These are phyloP conservation scores for Pseudogymnoascus sp. DNA, from an alignment of 2,329 filamentous ascomycete species.

Conservation along the genomic window DNA sequence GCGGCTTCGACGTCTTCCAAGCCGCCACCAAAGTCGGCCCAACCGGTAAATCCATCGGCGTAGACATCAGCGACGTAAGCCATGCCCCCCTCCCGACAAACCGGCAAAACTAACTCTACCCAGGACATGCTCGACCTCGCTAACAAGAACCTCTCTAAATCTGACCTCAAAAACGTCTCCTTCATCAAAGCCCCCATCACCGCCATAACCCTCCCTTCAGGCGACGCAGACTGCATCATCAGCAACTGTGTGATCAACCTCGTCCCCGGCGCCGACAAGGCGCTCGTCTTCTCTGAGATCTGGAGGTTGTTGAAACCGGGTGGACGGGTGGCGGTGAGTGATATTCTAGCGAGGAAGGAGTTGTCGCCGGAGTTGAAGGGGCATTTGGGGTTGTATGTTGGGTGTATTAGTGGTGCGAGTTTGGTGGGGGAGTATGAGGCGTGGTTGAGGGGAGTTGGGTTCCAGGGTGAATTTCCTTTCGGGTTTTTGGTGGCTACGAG, in stretches of 20 bases:
- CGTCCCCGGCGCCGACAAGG: slow-evolving; percentile 44
- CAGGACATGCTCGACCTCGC: slow-evolving; percentile 48
- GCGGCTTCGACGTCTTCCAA: slow-evolving; percentile 49
- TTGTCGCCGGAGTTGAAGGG: slow-evolving; percentile 40
- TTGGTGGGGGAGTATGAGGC: slow-evolving; percentile 40
- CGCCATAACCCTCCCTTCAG: slow-evolving; percentile 34
- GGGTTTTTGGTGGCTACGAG: neutral
- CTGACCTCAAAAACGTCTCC: slow-evolving; percentile 34
- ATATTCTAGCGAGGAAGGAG: slow-evolving; percentile 45
- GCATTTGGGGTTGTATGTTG: slow-evolving; percentile 46
- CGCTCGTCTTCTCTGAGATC: slow-evolving; percentile 47
- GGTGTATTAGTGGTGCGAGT: slow-evolving; percentile 52
- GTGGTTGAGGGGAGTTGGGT: slow-evolving; percentile 43
- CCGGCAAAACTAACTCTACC: slow-evolving; percentile 8
- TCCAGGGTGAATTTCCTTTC: slow-evolving; percentile 31
- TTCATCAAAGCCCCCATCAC: slow-evolving; percentile 47
- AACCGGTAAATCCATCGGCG: slow-evolving; percentile 42
- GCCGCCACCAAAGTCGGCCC: slow-evolving; percentile 41
- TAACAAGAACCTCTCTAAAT: slow-evolving; percentile 34
- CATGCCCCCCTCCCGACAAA: neutral
- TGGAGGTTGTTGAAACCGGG: slow-evolving; percentile 46
- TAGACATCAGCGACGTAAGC: slow-evolving; percentile 50
- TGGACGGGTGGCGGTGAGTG: slow-evolving; percentile 49
- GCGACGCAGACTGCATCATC: slow-evolving; percentile 46
- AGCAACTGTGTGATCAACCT: slow-evolving; percentile 57